These are phyloP conservation scores for Psilocybe mexicana DNA, from an alignment of 1,284 basidiomycete species.

Conservation along the genomic window DNA sequence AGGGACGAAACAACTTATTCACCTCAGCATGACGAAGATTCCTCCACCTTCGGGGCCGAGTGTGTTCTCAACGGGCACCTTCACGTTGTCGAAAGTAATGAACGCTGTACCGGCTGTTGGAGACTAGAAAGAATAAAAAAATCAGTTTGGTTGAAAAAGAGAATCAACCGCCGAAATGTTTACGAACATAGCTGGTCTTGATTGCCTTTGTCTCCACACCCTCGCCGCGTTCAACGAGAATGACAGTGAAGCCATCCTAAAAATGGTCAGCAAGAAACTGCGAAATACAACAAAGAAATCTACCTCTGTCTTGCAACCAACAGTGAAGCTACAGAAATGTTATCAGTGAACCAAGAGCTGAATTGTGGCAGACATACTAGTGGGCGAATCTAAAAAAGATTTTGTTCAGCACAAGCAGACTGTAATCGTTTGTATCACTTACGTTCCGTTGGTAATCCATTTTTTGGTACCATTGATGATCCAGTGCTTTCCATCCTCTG, in stretches of 20 bases:
- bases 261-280: background rate
- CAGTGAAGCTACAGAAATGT: constrained; percentile 40
- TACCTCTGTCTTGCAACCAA: constrained; percentile 57
- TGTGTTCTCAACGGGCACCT: constrained; percentile 83
- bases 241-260: constrained; percentile 80
- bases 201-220: constrained; percentile 85
- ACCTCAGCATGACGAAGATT: constrained; percentile 76
- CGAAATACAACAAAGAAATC: constrained; percentile 10
- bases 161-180: constrained; percentile 33
- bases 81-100: constrained; percentile 87
- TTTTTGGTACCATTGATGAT: constrained; percentile 77
- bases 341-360: background rate
- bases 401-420: background rate
- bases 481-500: constrained; percentile 84
- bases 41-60: constrained; percentile 83
- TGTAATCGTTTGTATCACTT: constrained; percentile 25
- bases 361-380: constrained; percentile 30
- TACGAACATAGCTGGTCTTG: constrained; percentile 73
- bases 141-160: constrained; percentile 50
- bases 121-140: constrained; percentile 48
- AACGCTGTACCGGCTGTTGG: constrained; percentile 80
- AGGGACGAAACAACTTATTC: background rate
- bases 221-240: constrained; percentile 77
- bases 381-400: constrained; percentile 46
- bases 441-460: constrained; percentile 69